A percentile compares a stretch with the other conserved stretches of the same genome.
Evolutionary conservation across 1,139 yeast species (phyloP).

Genomic region (Suhomyces coccinellae): DNA sequence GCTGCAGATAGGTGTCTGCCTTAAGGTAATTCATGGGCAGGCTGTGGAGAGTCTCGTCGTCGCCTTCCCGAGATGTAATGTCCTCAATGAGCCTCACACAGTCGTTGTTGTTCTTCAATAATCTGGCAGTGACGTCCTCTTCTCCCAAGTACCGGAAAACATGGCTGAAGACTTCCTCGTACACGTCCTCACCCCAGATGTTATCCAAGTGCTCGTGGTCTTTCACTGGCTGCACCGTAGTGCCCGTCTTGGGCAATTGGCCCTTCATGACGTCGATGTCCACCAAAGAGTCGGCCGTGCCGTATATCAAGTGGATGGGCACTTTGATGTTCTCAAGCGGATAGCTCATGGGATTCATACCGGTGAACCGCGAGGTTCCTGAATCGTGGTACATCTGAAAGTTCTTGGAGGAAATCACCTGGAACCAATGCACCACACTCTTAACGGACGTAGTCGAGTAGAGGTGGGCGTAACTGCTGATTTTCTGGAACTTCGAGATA

Average conservation of each 20-base stretch:
- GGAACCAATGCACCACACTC: constrained; percentile 95
- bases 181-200: constrained; percentile 79
- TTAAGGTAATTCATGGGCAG: constrained; percentile 10
- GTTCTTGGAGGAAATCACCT: constrained; percentile 73
- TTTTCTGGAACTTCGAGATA: constrained; percentile 70
- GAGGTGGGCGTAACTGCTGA: constrained; percentile 76
- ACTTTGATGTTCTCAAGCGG: constrained; percentile 58
- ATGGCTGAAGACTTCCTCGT: constrained; percentile 49
- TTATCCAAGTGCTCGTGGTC: constrained; percentile 87
- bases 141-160: constrained; percentile 46
- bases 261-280: constrained; percentile 72
- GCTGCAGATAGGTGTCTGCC: constrained; percentile 1
- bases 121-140: constrained; percentile 10
- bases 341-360: constrained; percentile 42
- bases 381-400: constrained; percentile 87
- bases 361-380: constrained; percentile 33
- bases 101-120: constrained; percentile 8
- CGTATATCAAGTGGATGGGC: constrained; percentile 78
- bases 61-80: constrained; percentile 10
- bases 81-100: constrained; percentile 11
- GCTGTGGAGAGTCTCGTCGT: constrained; percentile 10
- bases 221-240: constrained; percentile 49
- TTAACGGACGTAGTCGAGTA: constrained; percentile 91
- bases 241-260: constrained; percentile 46
- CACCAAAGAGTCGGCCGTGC: constrained; percentile 77